Evolutionary conservation across 2,329 filamentous ascomycete species (phyloP), one percentile per base, ranked within the genome.

Genomic region (Chaetothyriales sp.): DNA sequence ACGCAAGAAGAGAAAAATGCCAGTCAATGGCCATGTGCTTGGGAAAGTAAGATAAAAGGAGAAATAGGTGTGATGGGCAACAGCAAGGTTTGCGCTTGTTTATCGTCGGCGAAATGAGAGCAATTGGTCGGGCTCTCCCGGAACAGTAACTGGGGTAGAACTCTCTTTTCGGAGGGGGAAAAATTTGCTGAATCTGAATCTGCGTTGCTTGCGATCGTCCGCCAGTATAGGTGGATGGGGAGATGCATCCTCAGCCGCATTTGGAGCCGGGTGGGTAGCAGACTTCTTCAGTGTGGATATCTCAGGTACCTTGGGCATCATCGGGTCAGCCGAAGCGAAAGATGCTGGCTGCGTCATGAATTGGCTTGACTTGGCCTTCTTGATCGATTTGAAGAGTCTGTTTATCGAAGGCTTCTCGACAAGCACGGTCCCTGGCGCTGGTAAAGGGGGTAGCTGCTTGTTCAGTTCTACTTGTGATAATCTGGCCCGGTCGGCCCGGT

Each of bases 91-190:
- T 25, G 22, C 6, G 22, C 6, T 25, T 25, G 22, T 25, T 25
- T 25, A 25, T 25, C 22, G 6, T 25, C 22, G 22, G 22, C 22
- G 22, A 15, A 40, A 40, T 15, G 10, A 40, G 10, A 15, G 33
- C 15, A 15, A 40, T 15, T 40, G 33, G 33, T 40, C 10, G 15
- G 13, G 33, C 33, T 40, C 33, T 40, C 33, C 15, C 15, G 33
- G 10, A 40, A 40, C 33, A 40, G 33, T 15, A 40, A 40, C 33
- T 15, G 33, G 10, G 15, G 44, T 52, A 25, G 51, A 51, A 47
- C 55, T 57, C 47, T 59, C 57, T 52, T 57, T 59, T 52, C 56
- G 55, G 48, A 48, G 48, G 22, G 22, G 22, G 33, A 59, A 52
- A 9, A 50, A 56, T 48, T 57, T 59, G 49, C 57, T 56, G 33